Conservation (phyloP, 495 filamentous ascomycete species). For the Hyaloscypha bicolor region DNA sequence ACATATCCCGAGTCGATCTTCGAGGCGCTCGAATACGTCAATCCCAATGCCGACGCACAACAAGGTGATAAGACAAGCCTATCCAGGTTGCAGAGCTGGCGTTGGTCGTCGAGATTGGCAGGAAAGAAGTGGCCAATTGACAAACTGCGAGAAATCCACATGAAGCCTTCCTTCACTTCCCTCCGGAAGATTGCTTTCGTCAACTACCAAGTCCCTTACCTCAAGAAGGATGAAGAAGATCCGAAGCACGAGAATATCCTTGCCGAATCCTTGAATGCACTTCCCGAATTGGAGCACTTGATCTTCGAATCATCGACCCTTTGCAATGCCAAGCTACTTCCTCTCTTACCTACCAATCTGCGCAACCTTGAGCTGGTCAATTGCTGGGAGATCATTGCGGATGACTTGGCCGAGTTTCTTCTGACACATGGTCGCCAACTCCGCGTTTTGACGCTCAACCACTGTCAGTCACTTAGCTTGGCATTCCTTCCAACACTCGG, state of each 20-base stretch:
- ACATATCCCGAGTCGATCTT: constrained; percentile 63
- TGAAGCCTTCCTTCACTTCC: constrained; percentile 56
- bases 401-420: constrained; percentile 62
- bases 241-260: constrained; percentile 45
- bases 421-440: constrained; percentile 61
- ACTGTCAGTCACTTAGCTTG: constrained; percentile 77
- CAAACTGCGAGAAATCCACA: constrained; percentile 56
- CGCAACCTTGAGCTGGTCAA: constrained; percentile 70
- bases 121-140: constrained; percentile 49
- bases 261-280: constrained; percentile 54
- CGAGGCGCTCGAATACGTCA: constrained; percentile 47
- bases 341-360: constrained; percentile 63
- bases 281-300: constrained; percentile 64
- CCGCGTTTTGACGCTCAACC: constrained; percentile 64
- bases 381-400: constrained; percentile 67
- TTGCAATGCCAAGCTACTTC: constrained; percentile 60
- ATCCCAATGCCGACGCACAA: constrained; percentile 23
- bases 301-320: constrained; percentile 68
- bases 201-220: constrained; percentile 59
- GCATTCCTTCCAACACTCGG: constrained; percentile 66
- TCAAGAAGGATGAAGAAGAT: constrained; percentile 35
- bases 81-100: constrained; percentile 64
- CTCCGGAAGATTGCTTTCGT: constrained; percentile 64
- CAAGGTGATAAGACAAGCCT: constrained; percentile 32
- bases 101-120: constrained; percentile 74